Evolutionary conservation across 306 rosid species (phyloP), one percentile per base, ranked within the genome.

Genomic region (Quercus alba): DNA sequence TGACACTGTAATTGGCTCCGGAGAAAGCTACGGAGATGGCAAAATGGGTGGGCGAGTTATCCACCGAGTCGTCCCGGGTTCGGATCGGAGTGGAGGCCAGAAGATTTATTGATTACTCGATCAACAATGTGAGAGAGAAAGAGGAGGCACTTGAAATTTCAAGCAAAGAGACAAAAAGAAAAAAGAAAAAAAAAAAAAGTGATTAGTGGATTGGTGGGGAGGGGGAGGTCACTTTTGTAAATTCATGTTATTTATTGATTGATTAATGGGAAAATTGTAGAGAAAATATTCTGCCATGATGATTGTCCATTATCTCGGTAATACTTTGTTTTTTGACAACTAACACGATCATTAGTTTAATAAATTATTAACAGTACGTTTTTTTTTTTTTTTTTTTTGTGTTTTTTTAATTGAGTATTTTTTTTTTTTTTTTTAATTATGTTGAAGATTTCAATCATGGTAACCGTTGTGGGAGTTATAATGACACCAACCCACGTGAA

Each of bases 41-140:
- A 85, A 23, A 49, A 77, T 21, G 71, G 86, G 88, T 83, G 87
- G 85, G 73, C 59, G 56, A 74, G 70, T 49, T 25, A 20, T n/a
- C 81, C 91, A 86, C 87, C 77, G 84, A 73, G 98, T 92, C 97
- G 93, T 94, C 94, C 97, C 90, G 89, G 89, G 91, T 86, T 87
- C 85, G 79, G 75, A 83, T 81, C 87, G 80, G 91, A 84, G 80
- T 56, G 79, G 83, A 71, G 78, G 75, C 81, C 74, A 63, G 68
- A 79, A 67, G 83, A 56, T 41, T 41, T 41, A 41, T 41, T 41
- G 46, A 41, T 41, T 8, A 8, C 46, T 41, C 54, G 11, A 75
- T 63, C 74, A 56, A 56, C 75, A 66, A 72, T 57, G 58, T 57
- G 44, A 33, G 13, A 14, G 5, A 19, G 13, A 12, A 59, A 3